Percentiles rank a stretch among this genome's conserved stretches.
These are phyloP conservation scores for Thelonectria discophora DNA, from an alignment of 2,329 filamentous ascomycete species.

Conservation along the genomic window DNA sequence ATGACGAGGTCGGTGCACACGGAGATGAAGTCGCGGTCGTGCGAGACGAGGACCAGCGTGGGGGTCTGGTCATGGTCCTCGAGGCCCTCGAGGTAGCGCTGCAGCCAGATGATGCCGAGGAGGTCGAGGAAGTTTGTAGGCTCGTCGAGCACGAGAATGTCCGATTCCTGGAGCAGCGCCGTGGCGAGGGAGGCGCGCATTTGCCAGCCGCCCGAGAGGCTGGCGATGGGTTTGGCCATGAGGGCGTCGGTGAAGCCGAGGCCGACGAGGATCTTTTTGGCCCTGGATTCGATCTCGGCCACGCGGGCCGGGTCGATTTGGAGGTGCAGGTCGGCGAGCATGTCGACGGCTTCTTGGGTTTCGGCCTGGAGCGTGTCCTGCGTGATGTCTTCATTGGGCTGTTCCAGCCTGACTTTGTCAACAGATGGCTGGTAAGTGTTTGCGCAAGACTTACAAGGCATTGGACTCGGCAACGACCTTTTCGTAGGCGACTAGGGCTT, in stretches of 20 bases:
- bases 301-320: conserved; percentile 73
- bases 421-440: background rate
- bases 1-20: conserved; percentile 81
- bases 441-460: conserved; percentile 52
- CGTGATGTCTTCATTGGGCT: conserved; percentile 65
- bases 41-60: conserved; percentile 82
- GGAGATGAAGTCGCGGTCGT: conserved; percentile 84
- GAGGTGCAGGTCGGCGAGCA: conserved; percentile 74
- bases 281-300: conserved; percentile 70
- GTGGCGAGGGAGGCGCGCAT: conserved; percentile 74
- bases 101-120: conserved; percentile 85
- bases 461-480: conserved; percentile 69
- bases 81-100: conserved; percentile 72
- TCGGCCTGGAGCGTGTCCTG: conserved; percentile 67
- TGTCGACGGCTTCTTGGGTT: conserved; percentile 73
- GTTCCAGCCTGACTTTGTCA: conserved; percentile 51
- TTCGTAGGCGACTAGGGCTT: conserved; percentile 75
- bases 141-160: conserved; percentile 85
- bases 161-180: conserved; percentile 75
- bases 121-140: conserved; percentile 89
- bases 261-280: conserved; percentile 72
- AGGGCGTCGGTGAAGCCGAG: conserved; percentile 74
- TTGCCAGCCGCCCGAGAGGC: conserved; percentile 80
- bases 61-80: conserved; percentile 62
- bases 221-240: conserved; percentile 67